Conservation (phyloP, 805 yeast species). For the Suhomyces canberraensis region DNA sequence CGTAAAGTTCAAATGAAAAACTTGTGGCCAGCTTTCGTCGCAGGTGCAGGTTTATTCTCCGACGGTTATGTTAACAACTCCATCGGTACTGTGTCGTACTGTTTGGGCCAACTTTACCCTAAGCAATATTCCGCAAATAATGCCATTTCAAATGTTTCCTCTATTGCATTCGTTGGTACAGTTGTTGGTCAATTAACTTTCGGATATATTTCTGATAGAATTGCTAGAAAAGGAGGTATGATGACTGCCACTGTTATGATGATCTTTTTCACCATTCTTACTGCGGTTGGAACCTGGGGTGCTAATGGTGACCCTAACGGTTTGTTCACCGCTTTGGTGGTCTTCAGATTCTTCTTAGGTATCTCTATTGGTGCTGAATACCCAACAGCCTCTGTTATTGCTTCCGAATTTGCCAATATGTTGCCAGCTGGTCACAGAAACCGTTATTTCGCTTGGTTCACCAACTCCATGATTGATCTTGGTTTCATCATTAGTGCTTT, state of each 20-base stretch:
- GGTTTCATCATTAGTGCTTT: slow-evolving; percentile 85
- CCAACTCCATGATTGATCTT: slow-evolving; percentile 80
- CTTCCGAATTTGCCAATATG: slow-evolving; percentile 83
- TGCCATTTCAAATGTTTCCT: slow-evolving; percentile 76
- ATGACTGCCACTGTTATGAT: slow-evolving; percentile 69
- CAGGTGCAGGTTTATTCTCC: slow-evolving; percentile 91
- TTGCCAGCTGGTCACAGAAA: slow-evolving; percentile 82
- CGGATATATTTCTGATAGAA: slow-evolving; percentile 77
- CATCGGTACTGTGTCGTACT: slow-evolving; percentile 71
- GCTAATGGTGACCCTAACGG: slow-evolving; percentile 65
- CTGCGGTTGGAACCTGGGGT: slow-evolving; percentile 73
- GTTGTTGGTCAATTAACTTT: slow-evolving; percentile 81
- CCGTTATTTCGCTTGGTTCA: slow-evolving; percentile 85
- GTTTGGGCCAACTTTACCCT: slow-evolving; percentile 66
- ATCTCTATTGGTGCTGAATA: slow-evolving; percentile 93
- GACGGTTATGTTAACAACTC: slow-evolving; percentile 93
- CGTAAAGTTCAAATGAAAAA: slow-evolving; percentile 20
- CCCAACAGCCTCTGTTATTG: slow-evolving; percentile 90
- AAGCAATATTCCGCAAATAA: slow-evolving; percentile 54
- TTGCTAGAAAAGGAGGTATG: slow-evolving; percentile 84
- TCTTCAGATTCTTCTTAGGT: slow-evolving; percentile 84
- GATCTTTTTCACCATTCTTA: slow-evolving; percentile 72
- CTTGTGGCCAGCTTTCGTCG: slow-evolving; percentile 33
- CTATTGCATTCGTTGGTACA: slow-evolving; percentile 90
- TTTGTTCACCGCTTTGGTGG: slow-evolving; percentile 77